phyloP scores from a whole-genome alignment of 805 yeast genomes.

The Candida coquimbonensis region DNA sequence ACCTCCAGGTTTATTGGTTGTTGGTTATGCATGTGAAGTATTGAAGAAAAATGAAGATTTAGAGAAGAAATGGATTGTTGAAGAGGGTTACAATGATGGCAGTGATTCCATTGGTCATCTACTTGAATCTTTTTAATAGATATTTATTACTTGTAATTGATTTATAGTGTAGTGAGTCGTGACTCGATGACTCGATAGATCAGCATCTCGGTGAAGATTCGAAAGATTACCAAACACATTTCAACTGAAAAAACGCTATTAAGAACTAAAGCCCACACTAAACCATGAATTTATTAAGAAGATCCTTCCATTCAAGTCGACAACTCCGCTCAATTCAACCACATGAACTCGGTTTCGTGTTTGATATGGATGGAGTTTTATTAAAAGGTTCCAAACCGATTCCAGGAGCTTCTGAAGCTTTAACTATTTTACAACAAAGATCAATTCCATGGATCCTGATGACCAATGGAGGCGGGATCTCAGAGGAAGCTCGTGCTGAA shows the following conservation, averaged over 20 bases:
- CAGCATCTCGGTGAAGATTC: no score
- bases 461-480: slow-evolving; percentile 86
- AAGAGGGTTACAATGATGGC: slow-evolving; percentile 29
- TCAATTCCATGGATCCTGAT: slow-evolving; percentile 73
- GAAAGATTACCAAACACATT: no score
- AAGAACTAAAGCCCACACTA: background rate
- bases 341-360: slow-evolving; percentile 16
- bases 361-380: slow-evolving; percentile 76
- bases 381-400: slow-evolving; percentile 66
- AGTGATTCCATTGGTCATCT: slow-evolving; percentile 2
- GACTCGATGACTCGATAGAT: no score
- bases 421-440: slow-evolving; percentile 42
- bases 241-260: no score
- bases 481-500: slow-evolving; percentile 54
- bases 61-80: slow-evolving; percentile 24
- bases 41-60: slow-evolving; percentile 12
- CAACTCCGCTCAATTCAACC: slow-evolving; percentile 7
- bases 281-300: background rate
- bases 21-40: slow-evolving; percentile 72
- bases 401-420: slow-evolving; percentile 55
- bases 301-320: slow-evolving; percentile 2
- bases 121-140: slow-evolving; percentile 1
- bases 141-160: background rate
- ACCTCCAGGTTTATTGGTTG: slow-evolving; percentile 86
- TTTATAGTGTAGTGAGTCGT: no score